Conservation (phyloP, 2,329 filamentous ascomycete genomes). For the Colletotrichum limetticola region DNA sequence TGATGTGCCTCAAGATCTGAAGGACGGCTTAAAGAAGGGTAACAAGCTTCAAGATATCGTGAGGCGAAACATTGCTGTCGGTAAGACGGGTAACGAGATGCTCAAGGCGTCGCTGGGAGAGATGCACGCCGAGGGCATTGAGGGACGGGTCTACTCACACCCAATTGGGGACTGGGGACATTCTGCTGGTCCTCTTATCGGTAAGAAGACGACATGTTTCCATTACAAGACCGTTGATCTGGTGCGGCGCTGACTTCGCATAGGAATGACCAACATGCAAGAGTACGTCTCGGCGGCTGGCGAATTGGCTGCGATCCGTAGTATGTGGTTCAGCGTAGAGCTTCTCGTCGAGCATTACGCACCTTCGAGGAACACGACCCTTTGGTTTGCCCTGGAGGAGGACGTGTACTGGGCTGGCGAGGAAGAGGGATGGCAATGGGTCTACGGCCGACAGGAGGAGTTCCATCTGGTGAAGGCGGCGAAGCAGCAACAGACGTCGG, state of each 20-base stretch:
- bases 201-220: constrained; percentile 40
- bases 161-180: constrained; percentile 64
- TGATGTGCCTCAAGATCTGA: constrained; percentile 53
- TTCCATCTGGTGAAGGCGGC: constrained; percentile 50
- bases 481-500: background rate
- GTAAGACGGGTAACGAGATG: constrained; percentile 57
- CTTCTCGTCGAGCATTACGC: constrained; percentile 59
- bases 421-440: constrained; percentile 56
- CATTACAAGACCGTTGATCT: too few species aligned
- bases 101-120: constrained; percentile 49
- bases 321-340: constrained; percentile 62
- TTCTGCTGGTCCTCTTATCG: constrained; percentile 58
- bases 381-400: constrained; percentile 60
- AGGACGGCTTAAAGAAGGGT: constrained; percentile 55
- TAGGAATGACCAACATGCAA: constrained; percentile 63
- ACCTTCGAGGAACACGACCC: constrained; percentile 54
- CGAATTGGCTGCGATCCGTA: constrained; percentile 55
- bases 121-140: constrained; percentile 55
- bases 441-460: constrained; percentile 57
- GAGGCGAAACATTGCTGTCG: constrained; percentile 54
- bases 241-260: background rate
- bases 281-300: constrained; percentile 57
- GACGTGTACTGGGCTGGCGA: constrained; percentile 59
- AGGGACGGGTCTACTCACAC: constrained; percentile 60
- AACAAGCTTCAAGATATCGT: constrained; percentile 62